A percentile compares a stretch with the other conserved stretches of the same genome.
phyloP scores from a whole-genome alignment of 1,284 basidiomycete species.

The Omphalotus olearius region DNA sequence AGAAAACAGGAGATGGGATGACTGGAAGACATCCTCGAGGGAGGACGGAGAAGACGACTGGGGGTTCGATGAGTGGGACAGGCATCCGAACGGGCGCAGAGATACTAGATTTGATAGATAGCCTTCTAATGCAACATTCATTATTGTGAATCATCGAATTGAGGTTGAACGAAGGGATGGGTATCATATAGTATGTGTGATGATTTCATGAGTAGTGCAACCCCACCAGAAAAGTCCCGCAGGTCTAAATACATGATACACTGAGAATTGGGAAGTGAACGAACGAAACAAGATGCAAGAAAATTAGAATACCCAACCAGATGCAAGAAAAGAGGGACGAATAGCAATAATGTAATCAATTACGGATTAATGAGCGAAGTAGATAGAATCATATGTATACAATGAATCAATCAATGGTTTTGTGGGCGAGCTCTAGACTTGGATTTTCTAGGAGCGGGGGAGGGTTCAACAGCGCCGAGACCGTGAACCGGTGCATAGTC shows the following conservation, averaged over 20 bases:
- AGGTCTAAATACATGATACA: not conserved
- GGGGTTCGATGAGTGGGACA: constrained; percentile 40
- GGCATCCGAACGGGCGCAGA: constrained; percentile 1
- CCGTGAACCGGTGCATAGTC: constrained; percentile 77
- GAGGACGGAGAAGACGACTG: constrained; percentile 25
- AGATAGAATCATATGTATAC: constrained; percentile 5
- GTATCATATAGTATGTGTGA: too few relatives aligned
- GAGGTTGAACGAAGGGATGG: not conserved
- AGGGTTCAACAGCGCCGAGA: constrained; percentile 53
- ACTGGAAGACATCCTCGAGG: constrained; percentile 33
- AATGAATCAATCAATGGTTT: constrained; percentile 21
- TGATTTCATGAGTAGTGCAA: too few relatives aligned
- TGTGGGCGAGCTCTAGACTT: constrained; percentile 45
- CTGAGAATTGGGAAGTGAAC: not conserved
- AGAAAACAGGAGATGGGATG: constrained; percentile 29
- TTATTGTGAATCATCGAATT: not conserved
- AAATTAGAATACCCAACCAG: not conserved
- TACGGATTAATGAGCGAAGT: not conserved
- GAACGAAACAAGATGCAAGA: constrained; percentile 8
- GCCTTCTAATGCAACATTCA: not conserved
- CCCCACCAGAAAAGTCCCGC: too few relatives aligned
- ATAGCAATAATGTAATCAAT: not conserved
- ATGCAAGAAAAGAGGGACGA: not conserved
- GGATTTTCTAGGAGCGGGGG: constrained; percentile 34
- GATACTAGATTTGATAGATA: constrained; percentile 8